These are phyloP conservation scores for Nadsonia starkeyi-henricii DNA, from an alignment of 1,139 yeast species.

Conservation along the genomic window DNA sequence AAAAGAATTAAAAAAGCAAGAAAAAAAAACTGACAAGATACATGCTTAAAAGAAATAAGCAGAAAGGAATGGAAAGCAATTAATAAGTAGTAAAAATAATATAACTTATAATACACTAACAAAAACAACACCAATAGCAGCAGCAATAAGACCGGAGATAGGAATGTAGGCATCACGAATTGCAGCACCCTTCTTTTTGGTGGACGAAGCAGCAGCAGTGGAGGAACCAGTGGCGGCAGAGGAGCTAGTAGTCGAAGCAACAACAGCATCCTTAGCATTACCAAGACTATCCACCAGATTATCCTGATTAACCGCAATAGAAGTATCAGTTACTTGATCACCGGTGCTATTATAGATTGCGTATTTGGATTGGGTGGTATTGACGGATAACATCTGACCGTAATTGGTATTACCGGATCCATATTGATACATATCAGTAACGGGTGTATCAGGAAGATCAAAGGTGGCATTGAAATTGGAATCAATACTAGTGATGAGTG, in stretches of 20 bases:
- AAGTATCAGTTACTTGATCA: conserved; percentile 38
- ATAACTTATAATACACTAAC: too few species aligned
- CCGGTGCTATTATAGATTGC: conserved; percentile 38
- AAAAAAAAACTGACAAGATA: too few species aligned
- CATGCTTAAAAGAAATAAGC: too few species aligned
- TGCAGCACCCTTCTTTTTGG: conserved; percentile 11
- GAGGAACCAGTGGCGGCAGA: conserved; percentile 6
- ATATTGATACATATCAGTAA: conserved; percentile 28
- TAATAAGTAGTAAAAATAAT: too few species aligned
- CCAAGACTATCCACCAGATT: conserved; percentile 15
- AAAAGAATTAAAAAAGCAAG: too few species aligned
- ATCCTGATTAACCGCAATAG: conserved; percentile 14
- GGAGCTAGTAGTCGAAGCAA: conserved; percentile 6
- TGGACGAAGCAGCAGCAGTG: conserved; percentile 9
- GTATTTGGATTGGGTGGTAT: conserved; percentile 29
- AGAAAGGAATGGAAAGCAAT: too few species aligned
- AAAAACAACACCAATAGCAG: conserved; percentile 1
- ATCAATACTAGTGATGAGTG: conserved; percentile 26
- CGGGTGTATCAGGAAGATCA: conserved; percentile 30
- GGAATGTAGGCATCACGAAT: conserved; percentile 1
- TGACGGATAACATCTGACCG: conserved; percentile 34
- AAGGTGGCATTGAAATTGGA: conserved; percentile 26
- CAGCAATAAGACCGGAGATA: conserved; percentile 1
- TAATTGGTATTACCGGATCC: conserved; percentile 39
- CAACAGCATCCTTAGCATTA: conserved; percentile 8